Base-by-base conservation (phyloP, 106 monocot species). In the Amphibolis antarctica region DNA sequence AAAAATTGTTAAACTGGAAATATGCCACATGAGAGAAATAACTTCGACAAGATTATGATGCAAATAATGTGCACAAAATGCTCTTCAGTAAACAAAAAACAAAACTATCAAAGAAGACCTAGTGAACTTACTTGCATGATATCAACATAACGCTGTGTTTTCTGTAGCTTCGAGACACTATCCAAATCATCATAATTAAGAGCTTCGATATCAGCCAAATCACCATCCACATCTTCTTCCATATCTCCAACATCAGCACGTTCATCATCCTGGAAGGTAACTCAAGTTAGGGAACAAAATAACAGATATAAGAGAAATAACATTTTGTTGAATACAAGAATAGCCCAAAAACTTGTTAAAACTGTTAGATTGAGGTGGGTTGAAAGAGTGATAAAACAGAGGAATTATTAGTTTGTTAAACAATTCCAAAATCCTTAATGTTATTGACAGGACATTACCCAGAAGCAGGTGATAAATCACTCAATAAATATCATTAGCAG, bases 151-250 rank as follows among this genome's bases (percentile, higher is more conserved):
- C 84, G 79, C 67, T 80, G 90, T 50, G 90, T 76, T 71, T 82
- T 90, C 65, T 96, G 96, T 74, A 96, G 67, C 63, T 96, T 96
- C 57, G 96, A 96, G 47, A 96, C 89, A 74, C 77, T 86, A 65
- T 96, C 96, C 43, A 96, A 71, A 44, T 96, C 96, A 65, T 90
- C 96, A 71, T 90, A 90, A 60, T 90, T 86, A 28, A 96, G 90
- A 60, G 96, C 75, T 69, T 90, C 86, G 43, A 96, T 69, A 63
- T 90, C 96, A 62, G 70, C 80, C 75, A 87, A 77, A 12, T 82
- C 89, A 72, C 58, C 82, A 67, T 90, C 84, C 60, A 63, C 72
- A 53, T 90, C 86, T 62, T 90, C 83, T 66, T 96, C 90, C 79
- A 80, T 82, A n/a, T 69, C 83, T 68, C 36, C 79, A 42, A 63